These are phyloP conservation scores for Hypocreales sp. DNA, from an alignment of 2,329 filamentous ascomycete genomes.

Conservation along the genomic window DNA sequence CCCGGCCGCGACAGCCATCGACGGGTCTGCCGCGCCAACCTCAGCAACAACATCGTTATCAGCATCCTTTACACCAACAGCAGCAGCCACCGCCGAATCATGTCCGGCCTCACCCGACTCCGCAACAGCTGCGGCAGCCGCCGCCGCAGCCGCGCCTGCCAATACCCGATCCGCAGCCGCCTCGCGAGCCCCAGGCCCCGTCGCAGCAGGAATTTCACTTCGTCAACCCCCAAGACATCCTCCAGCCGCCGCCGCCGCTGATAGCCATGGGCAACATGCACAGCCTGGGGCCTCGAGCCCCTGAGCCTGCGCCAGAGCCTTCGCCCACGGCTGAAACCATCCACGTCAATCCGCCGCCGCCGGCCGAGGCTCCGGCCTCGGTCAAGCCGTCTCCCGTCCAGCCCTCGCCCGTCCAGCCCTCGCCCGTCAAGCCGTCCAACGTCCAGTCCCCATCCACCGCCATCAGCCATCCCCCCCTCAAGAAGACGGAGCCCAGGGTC, in stretches of 20 bases:
- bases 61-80: slow-evolving; percentile 9
- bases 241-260: slow-evolving; percentile 14
- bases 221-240: slow-evolving; percentile 23
- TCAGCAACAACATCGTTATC: too few species aligned
- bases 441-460: too few species aligned
- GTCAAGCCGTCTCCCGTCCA: slow-evolving; percentile 5
- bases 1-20: too few species aligned
- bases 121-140: slow-evolving; percentile 15
- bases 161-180: slow-evolving; percentile 18
- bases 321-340: too few species aligned
- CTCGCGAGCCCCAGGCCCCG: too few species aligned
- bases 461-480: slow-evolving; percentile 1
- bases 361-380: too few species aligned
- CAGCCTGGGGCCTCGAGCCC: slow-evolving; percentile 5
- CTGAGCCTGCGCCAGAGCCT: slow-evolving; percentile 3
- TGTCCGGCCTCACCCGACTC: slow-evolving; percentile 8
- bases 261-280: slow-evolving; percentile 9
- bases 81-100: slow-evolving; percentile 6
- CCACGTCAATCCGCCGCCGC: slow-evolving; percentile 1
- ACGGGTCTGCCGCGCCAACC: too few species aligned
- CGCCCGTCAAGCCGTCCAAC: too few species aligned
- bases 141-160: slow-evolving; percentile 15
- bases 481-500: slow-evolving; percentile 6
- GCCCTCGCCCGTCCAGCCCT: slow-evolving; percentile 4
- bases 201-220: too few species aligned